A percentile compares a stretch with the other conserved stretches of the same genome.
phyloP scores from a whole-genome alignment of 805 yeast species.

The Pichia kluyveri region DNA sequence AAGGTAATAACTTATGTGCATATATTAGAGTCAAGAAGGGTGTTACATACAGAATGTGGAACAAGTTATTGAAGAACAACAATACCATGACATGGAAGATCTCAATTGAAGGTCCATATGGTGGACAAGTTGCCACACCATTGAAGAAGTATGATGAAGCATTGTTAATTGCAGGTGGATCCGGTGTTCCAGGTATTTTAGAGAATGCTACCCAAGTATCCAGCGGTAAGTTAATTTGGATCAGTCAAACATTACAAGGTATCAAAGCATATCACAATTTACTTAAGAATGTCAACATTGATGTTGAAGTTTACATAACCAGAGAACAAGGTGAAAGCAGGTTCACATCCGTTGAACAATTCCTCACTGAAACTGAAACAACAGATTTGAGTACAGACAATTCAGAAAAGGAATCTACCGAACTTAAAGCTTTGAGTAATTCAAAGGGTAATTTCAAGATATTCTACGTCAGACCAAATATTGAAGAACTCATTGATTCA shows the following conservation, averaged over 20 bases:
- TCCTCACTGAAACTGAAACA: background rate
- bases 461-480: conserved; percentile 30
- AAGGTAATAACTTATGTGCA: conserved; percentile 28
- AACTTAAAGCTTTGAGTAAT: background rate
- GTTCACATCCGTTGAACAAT: background rate
- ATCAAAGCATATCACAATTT: conserved; percentile 32
- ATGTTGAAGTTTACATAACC: conserved; percentile 31
- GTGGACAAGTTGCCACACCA: conserved; percentile 38
- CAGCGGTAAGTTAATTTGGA: conserved; percentile 48
- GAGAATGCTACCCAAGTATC: conserved; percentile 29
- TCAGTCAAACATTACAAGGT: conserved; percentile 39
- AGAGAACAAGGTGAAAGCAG: conserved; percentile 15
- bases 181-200: conserved; percentile 53
- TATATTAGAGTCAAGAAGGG: conserved; percentile 46
- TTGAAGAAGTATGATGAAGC: conserved; percentile 40
- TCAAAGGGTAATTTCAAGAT: background rate
- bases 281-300: conserved; percentile 20
- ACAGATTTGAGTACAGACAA: conserved; percentile 1
- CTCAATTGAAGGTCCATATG: conserved; percentile 60
- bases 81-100: conserved; percentile 16
- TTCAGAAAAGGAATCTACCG: background rate
- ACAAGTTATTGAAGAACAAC: conserved; percentile 16
- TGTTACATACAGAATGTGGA: conserved; percentile 34
- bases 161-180: conserved; percentile 59
- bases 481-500: conserved; percentile 27